Evolutionary conservation across 2,329 filamentous ascomycete species (phyloP), one percentile per base, ranked within the genome.

Genomic region (Fusarium sp.): DNA sequence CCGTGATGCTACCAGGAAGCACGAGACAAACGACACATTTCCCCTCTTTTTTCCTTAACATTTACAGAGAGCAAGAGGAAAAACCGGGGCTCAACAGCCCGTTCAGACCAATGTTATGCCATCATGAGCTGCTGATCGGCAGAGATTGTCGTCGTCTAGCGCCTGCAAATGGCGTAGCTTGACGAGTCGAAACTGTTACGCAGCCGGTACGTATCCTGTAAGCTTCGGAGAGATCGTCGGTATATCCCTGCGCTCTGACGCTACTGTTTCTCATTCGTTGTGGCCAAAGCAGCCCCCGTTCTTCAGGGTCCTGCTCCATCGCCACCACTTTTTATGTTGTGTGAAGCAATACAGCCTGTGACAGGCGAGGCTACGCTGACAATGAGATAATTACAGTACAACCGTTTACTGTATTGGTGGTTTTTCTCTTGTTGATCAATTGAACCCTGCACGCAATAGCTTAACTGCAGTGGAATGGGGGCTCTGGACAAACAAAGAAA

Each of bases 81-180:
- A 67, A 61, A 52, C 59, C 28, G 53, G 65, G 60, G 58, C 67
- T 71, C 67, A 57, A 53, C 57, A 59, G 44, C 26, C 44, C 34
- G 37, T 55, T 51, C 43, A 66, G 44, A 14, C 72, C 72, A 72
- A 73, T 71, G 43, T 25, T 45, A 58, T 64, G 30, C 60, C 59
- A 56, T 62, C 62, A 54, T 65, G 43, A 31, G 42, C 56, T 48
- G 65, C 46, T 46, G 72, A 74, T 74, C 72, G 55, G 42, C 72
- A 68, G 41, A 72, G 72, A 75, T 75, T 67, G 63, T 74, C 69
- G 54, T 58, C 57, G 26, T 60, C 58, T 74, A 74, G 73, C 61
- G 65, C 56, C 69, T 59, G 64, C 52, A 61, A 58, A 74, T 75
- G 63, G 73, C 73, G 70, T 75, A 74, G 65, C 58, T 68, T 34